A percentile compares a stretch with the other conserved stretches of the same genome.
phyloP scores from a whole-genome alignment of 768 basidiomycete species.

The Clavulina sp. region DNA sequence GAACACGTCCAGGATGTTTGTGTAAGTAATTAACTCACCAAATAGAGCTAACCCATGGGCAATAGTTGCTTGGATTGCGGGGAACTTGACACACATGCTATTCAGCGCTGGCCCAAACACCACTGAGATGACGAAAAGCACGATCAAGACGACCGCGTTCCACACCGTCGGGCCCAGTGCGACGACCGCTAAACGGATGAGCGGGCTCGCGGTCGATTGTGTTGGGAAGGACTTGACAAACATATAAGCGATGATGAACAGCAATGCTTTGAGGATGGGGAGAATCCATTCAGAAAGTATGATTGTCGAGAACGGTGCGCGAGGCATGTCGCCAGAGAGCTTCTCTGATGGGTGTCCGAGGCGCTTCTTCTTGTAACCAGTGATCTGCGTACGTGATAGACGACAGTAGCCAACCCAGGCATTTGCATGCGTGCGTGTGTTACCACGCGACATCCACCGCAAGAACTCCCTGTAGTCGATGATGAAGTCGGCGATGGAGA shows the following conservation, averaged over 20 bases:
- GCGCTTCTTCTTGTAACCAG: conserved; percentile 98
- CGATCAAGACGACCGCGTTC: conserved; percentile 76
- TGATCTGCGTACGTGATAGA: conserved; percentile 93
- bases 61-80: conserved; percentile 78
- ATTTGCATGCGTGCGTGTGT: conserved; percentile 91
- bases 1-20: not conserved
- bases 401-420: conserved; percentile 99
- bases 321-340: conserved; percentile 83
- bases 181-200: conserved; percentile 86
- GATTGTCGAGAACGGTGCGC: conserved; percentile 84
- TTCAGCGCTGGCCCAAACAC: conserved; percentile 87
- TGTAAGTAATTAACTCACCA: conserved; percentile 26
- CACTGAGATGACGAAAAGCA: conserved; percentile 78
- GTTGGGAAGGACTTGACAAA: conserved; percentile 86
- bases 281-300: conserved; percentile 75
- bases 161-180: conserved; percentile 89
- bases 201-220: conserved; percentile 53
- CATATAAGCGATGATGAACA: conserved; percentile 75
- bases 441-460: conserved; percentile 98
- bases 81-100: conserved; percentile 71
- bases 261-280: conserved; percentile 65
- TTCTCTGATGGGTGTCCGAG: conserved; percentile 96
- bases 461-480: conserved; percentile 95
- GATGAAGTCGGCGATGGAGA: conserved; percentile 90
- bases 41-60: conserved; percentile 69